Percentiles rank a stretch among this genome's conserved stretches.
Conservation (phyloP, 163 green algal genomes). For the Chlorella variabilis region DNA sequence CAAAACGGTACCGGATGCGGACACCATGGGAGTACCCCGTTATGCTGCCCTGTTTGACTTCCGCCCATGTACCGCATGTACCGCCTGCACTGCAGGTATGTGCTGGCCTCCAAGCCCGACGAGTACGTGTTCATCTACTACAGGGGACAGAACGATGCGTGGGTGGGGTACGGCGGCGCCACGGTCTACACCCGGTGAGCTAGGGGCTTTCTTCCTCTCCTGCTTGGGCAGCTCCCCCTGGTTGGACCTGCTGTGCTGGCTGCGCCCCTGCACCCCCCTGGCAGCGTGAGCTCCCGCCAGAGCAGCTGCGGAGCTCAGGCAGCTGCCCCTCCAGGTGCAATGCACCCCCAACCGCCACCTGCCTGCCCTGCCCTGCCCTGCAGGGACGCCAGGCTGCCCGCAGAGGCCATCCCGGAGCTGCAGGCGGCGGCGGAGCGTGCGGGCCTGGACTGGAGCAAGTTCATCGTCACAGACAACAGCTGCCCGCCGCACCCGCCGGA, state of each 20-base stretch:
- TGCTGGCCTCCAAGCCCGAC: constrained; percentile 76
- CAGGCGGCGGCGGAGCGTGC: constrained; percentile 53
- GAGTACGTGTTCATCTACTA: constrained; percentile 92
- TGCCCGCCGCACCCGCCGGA: constrained; percentile 65
- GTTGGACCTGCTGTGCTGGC: too few relatives aligned
- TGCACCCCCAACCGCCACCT: too few relatives aligned
- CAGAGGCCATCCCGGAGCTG: constrained; percentile 72
- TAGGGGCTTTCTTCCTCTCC: not conserved
- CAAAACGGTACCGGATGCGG: too few relatives aligned
- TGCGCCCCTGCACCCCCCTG: too few relatives aligned
- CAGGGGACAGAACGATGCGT: constrained; percentile 88
- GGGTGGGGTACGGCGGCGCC: constrained; percentile 85
- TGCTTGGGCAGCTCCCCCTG: too few relatives aligned
- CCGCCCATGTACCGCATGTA: too few relatives aligned
- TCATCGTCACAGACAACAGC: constrained; percentile 80
- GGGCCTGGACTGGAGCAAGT: constrained; percentile 74
- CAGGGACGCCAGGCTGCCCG: constrained; percentile 47
- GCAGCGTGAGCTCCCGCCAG: too few relatives aligned
- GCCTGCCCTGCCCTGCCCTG: not conserved
- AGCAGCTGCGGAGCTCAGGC: too few relatives aligned
- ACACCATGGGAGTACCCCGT: too few relatives aligned
- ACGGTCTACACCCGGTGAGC: constrained; percentile 75
- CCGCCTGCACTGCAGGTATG: constrained; percentile 57
- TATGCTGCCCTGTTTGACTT: not conserved
- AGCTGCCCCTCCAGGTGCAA: too few relatives aligned